Evolutionary conservation across 306 rosid genomes (phyloP).

Genomic region (Prosopis cineraria): DNA sequence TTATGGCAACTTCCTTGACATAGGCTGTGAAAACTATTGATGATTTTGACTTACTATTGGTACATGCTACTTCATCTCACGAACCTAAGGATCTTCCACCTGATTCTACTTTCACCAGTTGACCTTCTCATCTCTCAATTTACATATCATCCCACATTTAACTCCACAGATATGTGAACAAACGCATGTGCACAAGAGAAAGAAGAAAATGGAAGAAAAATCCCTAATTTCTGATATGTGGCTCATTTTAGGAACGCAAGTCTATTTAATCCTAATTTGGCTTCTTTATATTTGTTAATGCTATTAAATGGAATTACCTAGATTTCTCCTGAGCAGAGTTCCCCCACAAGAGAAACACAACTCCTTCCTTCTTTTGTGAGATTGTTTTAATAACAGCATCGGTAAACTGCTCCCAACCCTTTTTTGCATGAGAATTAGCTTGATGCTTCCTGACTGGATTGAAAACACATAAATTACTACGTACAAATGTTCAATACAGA

Average conservation of each 20-base stretch:
- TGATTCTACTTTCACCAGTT: neutral
- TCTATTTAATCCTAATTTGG: neutral
- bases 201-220: neutral
- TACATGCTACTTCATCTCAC: neutral
- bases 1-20: too few species aligned
- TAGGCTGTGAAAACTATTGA: neutral
- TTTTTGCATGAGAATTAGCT: constrained; percentile 92
- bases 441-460: constrained; percentile 80
- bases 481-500: neutral
- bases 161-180: neutral
- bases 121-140: neutral
- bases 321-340: constrained; percentile 86
- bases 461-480: constrained; percentile 23
- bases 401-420: constrained; percentile 96
- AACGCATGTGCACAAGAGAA: neutral
- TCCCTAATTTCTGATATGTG: neutral
- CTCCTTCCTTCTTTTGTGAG: constrained; percentile 83
- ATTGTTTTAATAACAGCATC: constrained; percentile 82
- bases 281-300: neutral
- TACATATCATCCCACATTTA: neutral
- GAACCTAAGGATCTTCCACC: neutral
- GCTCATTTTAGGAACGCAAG: constrained; percentile 11
- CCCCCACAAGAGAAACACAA: constrained; percentile 92
- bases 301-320: constrained; percentile 46
- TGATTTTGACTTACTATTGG: neutral